A percentile compares a stretch with the other conserved stretches of the same genome.
These are phyloP conservation scores for Zalaria obscura DNA, from an alignment of 2,329 filamentous ascomycete species.

Conservation along the genomic window DNA sequence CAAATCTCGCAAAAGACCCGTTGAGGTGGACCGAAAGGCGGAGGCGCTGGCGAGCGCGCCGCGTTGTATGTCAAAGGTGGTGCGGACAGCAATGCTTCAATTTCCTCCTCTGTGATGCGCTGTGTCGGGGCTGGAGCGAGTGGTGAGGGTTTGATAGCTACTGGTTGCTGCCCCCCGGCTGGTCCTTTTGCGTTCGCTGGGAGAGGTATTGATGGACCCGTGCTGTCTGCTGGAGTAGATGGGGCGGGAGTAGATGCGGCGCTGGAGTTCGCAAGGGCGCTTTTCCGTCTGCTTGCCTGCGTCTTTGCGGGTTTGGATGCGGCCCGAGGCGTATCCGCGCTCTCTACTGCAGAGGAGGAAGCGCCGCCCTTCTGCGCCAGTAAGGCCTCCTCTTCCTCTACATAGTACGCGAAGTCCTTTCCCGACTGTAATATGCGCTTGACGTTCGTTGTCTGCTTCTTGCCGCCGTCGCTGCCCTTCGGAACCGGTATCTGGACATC, in stretches of 20 bases:
- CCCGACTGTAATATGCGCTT: conserved; percentile 66
- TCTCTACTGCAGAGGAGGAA: background rate
- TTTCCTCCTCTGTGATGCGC: conserved; percentile 28
- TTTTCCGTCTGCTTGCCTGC: conserved; percentile 17
- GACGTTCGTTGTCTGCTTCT: conserved; percentile 47
- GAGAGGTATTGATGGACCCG: background rate
- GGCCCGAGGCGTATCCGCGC: background rate
- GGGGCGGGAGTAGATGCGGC: conserved; percentile 27
- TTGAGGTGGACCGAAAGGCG: conserved; percentile 31
- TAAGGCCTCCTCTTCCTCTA: conserved; percentile 63
- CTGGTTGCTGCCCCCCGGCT: too few species aligned
- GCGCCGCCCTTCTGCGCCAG: conserved; percentile 13
- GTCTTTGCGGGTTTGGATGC: conserved; percentile 19
- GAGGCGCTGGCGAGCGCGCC: conserved; percentile 32
- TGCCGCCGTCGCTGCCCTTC: conserved; percentile 39
- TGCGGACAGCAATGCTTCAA: conserved; percentile 47
- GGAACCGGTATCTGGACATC: conserved; percentile 52
- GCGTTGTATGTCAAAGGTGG: conserved; percentile 57
- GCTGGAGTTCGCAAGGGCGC: conserved; percentile 22
- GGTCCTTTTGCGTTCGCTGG: background rate
- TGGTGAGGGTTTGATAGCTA: background rate
- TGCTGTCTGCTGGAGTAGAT: background rate
- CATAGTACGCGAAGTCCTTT: conserved; percentile 71
- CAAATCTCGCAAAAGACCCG: conserved; percentile 65
- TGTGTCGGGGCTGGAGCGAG: conserved; percentile 12